These are phyloP conservation scores for Sporothrix brasiliensis DNA, from an alignment of 2,329 filamentous ascomycete species.

Conservation along the genomic window DNA sequence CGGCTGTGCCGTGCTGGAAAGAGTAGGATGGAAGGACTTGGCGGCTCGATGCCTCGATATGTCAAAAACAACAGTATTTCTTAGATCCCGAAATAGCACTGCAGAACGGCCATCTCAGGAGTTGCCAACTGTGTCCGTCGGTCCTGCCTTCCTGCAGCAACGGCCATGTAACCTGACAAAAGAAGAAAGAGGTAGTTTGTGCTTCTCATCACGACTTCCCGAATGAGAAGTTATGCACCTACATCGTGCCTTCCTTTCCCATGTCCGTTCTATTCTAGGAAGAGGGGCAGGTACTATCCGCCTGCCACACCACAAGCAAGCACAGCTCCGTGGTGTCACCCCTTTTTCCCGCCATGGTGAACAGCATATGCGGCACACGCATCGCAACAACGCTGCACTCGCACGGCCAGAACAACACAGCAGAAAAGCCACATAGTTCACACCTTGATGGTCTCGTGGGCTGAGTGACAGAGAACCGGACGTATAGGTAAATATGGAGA, in stretches of 20 bases:
- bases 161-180: neutral
- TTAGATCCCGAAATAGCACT: neutral
- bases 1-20: neutral
- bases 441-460: neutral
- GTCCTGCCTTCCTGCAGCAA: conserved; percentile 9
- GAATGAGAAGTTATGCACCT: neutral
- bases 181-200: neutral
- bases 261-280: neutral
- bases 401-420: too few species aligned
- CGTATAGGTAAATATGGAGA: neutral
- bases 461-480: neutral
- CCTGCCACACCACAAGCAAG: neutral
- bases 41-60: neutral
- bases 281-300: neutral
- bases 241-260: neutral
- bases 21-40: neutral
- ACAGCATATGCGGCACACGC: conserved; percentile 11
- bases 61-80: too few species aligned
- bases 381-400: neutral
- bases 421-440: neutral
- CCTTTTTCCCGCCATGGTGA: neutral
- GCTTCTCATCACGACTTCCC: neutral
- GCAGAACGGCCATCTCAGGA: neutral
- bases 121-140: neutral
- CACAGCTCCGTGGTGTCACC: neutral